Evolutionary conservation across 2,329 filamentous ascomycete genomes (phyloP).

Genomic region (Beauveria asiatica): DNA sequence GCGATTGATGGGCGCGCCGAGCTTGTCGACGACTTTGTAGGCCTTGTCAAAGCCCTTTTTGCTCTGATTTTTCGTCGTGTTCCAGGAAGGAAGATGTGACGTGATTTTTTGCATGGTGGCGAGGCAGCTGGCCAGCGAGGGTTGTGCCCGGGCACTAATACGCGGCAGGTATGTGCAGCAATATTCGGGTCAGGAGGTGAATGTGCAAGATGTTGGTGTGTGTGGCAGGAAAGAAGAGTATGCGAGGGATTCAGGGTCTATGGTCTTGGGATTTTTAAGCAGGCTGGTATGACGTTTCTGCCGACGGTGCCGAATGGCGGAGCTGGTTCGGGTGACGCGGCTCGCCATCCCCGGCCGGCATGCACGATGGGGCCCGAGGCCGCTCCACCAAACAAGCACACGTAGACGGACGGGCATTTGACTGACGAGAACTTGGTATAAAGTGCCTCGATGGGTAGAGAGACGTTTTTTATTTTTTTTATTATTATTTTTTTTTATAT

Average conservation of each 20-base stretch:
- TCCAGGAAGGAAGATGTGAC: slow-evolving; percentile 37
- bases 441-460: no score
- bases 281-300: slow-evolving; percentile 3
- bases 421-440: no score
- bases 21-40: slow-evolving; percentile 43
- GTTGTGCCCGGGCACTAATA: no score
- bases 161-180: background rate
- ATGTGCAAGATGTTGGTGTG: background rate
- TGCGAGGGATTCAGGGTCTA: background rate
- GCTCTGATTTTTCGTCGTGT: slow-evolving; percentile 42
- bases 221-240: background rate
- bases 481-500: no score
- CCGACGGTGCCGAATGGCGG: background rate
- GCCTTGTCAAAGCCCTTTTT: slow-evolving; percentile 69
- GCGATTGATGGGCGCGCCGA: slow-evolving; percentile 68
- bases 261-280: slow-evolving; percentile 4
- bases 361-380: background rate
- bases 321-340: slow-evolving; percentile 8
- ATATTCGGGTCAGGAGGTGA: background rate
- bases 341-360: background rate
- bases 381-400: background rate
- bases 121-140: background rate
- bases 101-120: slow-evolving; percentile 27
- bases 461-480: no score
- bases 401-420: no score